Conservation (phyloP, 805 yeast genomes). For the Zygoascus bituminiphila region DNA sequence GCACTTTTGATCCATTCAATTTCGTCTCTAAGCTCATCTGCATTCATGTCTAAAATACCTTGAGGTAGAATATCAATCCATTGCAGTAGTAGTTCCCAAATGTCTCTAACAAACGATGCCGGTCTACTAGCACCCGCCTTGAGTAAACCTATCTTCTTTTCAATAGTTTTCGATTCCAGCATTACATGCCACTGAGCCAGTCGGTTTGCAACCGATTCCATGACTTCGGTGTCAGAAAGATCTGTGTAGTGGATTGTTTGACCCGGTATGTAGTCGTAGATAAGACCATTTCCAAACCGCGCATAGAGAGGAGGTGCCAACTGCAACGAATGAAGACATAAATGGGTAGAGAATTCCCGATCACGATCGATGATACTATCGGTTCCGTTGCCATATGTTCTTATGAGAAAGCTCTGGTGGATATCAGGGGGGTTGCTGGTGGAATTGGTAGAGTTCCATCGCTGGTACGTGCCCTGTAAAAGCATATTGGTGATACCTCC, state of each 20-base stretch:
- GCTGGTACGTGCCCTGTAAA: slow-evolving; percentile 19
- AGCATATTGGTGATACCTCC: slow-evolving; percentile 35
- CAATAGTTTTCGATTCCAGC: slow-evolving; percentile 40
- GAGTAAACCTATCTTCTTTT: slow-evolving; percentile 20
- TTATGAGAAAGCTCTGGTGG: slow-evolving; percentile 34
- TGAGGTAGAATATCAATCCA: slow-evolving; percentile 62
- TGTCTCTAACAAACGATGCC: slow-evolving; percentile 26
- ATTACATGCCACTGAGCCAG: slow-evolving; percentile 64
- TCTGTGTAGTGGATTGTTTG: slow-evolving; percentile 50
- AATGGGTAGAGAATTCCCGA: slow-evolving; percentile 64
- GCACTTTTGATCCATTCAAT: slow-evolving; percentile 44
- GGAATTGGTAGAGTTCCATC: background rate
- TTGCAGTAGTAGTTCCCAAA: slow-evolving; percentile 52
- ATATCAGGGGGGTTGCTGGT: too few relatives aligned
- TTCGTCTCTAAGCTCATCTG: slow-evolving; percentile 40
- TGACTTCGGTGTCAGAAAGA: slow-evolving; percentile 39
- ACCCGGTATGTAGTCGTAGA: slow-evolving; percentile 64
- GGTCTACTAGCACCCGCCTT: slow-evolving; percentile 26
- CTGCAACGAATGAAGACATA: slow-evolving; percentile 47
- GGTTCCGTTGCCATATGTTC: slow-evolving; percentile 73
- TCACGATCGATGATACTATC: slow-evolving; percentile 63
- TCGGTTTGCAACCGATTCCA: slow-evolving; percentile 52
- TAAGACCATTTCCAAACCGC: slow-evolving; percentile 61
- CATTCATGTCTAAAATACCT: slow-evolving; percentile 29
- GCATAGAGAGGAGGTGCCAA: slow-evolving; percentile 66